Conservation (phyloP, 2,329 filamentous ascomycete genomes). For the Penicillium sp. region DNA sequence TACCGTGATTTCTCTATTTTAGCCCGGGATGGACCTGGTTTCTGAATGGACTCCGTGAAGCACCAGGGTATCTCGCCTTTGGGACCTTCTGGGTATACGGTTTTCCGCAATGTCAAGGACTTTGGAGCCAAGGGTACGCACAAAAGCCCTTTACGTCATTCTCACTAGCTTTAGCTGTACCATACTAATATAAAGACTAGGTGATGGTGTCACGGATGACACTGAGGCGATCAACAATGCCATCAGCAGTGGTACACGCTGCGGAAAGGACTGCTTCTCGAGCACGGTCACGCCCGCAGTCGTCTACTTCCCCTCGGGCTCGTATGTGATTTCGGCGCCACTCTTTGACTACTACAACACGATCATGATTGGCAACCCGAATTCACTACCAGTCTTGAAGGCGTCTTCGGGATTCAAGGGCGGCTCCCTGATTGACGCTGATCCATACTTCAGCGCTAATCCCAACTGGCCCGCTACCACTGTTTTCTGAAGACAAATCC, state of each 20-base stretch:
- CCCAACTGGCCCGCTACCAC: conserved; percentile 52
- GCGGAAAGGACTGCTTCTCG: not conserved
- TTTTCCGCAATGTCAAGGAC: conserved; percentile 20
- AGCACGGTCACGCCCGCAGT: conserved; percentile 3
- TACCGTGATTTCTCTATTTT: not conserved
- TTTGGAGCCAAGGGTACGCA: conserved; percentile 22
- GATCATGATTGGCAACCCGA: conserved; percentile 27
- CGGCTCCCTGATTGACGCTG: conserved; percentile 70
- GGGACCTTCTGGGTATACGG: conserved; percentile 4
- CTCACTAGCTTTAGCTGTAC: not conserved
- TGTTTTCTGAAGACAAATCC: conserved; percentile 58
- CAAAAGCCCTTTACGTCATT: not conserved
- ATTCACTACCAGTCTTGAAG: conserved; percentile 58
- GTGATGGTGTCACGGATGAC: conserved; percentile 26
- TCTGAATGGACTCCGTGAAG: conserved; percentile 1
- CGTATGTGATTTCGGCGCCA: conserved; percentile 27
- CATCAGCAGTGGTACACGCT: conserved; percentile 13
- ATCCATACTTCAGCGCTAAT: conserved; percentile 67
- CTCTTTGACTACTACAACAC: conserved; percentile 28
- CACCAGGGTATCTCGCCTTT: conserved; percentile 5
- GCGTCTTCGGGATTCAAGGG: conserved; percentile 71
- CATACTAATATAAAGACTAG: not conserved
- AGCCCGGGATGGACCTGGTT: not conserved
- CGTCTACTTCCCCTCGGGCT: conserved; percentile 64
- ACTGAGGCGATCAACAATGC: conserved; percentile 22